phyloP scores from a whole-genome alignment of 106 monocot genomes.

The Allium fistulosum region DNA sequence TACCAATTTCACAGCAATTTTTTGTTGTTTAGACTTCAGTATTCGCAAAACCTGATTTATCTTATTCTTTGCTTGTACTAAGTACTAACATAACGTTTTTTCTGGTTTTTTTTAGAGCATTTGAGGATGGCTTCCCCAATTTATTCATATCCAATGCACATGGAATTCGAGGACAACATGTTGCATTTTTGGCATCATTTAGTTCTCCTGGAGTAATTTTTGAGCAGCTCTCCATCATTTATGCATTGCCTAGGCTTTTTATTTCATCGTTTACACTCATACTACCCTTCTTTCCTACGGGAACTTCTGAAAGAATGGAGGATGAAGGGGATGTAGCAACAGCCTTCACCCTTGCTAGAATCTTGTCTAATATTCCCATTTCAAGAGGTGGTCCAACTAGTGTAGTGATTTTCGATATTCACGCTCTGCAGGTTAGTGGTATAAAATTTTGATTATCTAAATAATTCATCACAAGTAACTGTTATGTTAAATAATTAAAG shows the following conservation, averaged over 20 bases:
- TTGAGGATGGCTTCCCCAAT: conserved; percentile 94
- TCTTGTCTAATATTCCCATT: conserved; percentile 86
- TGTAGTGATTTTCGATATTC: conserved; percentile 88
- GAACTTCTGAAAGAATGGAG: conserved; percentile 92
- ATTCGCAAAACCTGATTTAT: no score
- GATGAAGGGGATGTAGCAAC: conserved; percentile 97
- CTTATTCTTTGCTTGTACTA: no score
- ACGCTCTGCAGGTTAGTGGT: conserved; percentile 75
- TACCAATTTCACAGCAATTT: no score
- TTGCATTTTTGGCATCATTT: conserved; percentile 94
- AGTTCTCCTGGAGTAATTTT: conserved; percentile 93
- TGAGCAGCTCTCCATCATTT: conserved; percentile 90
- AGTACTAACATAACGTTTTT: not conserved
- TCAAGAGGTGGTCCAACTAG: conserved; percentile 94
- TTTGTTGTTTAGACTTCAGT: no score
- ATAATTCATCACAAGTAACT: no score
- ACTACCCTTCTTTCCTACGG: conserved; percentile 93
- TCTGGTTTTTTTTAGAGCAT: conserved; percentile 34
- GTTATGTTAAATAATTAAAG: no score
- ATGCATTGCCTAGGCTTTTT: conserved; percentile 82
- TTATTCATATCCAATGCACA: conserved; percentile 84
- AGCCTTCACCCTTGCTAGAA: conserved; percentile 84
- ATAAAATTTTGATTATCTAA: not conserved
- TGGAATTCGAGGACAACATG: conserved; percentile 83
- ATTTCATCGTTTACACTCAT: conserved; percentile 87